Base-by-base conservation (phyloP, 768 basidiomycete genomes). In the Phylloporus sp. region DNA sequence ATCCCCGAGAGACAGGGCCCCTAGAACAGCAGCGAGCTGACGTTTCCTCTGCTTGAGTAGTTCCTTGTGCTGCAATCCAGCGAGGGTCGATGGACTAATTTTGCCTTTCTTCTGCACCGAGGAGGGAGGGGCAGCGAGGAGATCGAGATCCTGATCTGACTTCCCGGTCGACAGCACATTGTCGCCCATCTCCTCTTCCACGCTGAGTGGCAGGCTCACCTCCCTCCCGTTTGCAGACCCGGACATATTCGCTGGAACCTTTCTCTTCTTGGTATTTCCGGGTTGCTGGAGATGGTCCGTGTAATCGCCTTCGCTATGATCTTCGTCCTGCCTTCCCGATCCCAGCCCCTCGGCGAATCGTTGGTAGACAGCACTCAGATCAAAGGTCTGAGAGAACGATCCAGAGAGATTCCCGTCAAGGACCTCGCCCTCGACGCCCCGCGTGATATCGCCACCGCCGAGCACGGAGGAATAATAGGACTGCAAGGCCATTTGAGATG, bases 211-310 rank as follows among this genome's bases (percentile, higher is more conserved):
- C 32, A 74, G 71, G 46, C 65, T 62, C 44, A 54, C 60, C 47
- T 77, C 75, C 35, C 72, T 74, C 44, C 74, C 72, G 35, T 63
- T 68, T 36, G 61, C 65, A 31, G 67, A 62, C 41, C 69, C 68
- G 14, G 71, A 63, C 44, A 69, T 60, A 62, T 86, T 83, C 29
- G 79, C 77, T 1, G 90, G 89, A 3, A 91, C 88, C 63, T 91
- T 91, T 38, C 89, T 75, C 70, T 91, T 91, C 78, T 91, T 91
- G 38, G 86, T 85, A 58, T 91, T 91, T 8, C 83, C 84, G 4
- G 82, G 86, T 53, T 88, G 87, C 50, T 78, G 81, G 24, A 82
- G 66, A 56, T 85, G 82, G 62, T 88, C 84, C 14, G 74, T 59
- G 54, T 81, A 82, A 58, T 85, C 86, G 18, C 73, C 79, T 52